Percentiles rank a stretch among this genome's conserved stretches.
Evolutionary conservation across 805 yeast species (phyloP).

Genomic region (Alloascoidea africana): DNA sequence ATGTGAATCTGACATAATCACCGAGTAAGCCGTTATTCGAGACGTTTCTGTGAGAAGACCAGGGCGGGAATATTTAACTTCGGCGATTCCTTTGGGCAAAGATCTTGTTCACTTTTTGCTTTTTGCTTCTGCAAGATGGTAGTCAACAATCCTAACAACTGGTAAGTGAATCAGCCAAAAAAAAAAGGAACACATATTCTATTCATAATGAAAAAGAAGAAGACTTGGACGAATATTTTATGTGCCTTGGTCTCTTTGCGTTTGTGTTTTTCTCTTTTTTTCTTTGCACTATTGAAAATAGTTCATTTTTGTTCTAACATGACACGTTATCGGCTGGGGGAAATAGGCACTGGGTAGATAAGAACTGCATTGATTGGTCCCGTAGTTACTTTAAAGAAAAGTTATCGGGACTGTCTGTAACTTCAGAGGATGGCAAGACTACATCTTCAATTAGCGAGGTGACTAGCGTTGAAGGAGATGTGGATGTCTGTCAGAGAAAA

Average conservation of each 20-base stretch:
- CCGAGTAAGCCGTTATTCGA: too few species aligned
- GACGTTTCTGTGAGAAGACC: too few species aligned
- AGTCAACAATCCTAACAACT: slow-evolving; percentile 91
- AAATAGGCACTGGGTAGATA: slow-evolving; percentile 90
- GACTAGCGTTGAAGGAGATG: slow-evolving; percentile 77
- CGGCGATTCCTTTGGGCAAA: too few species aligned
- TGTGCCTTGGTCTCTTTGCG: not conserved
- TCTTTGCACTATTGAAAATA: not conserved
- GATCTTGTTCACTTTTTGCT: too few species aligned
- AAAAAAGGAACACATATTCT: too few species aligned
- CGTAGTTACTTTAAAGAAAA: slow-evolving; percentile 54
- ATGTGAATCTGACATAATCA: too few species aligned
- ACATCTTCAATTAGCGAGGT: slow-evolving; percentile 26
- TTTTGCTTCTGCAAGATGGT: slow-evolving; percentile 45
- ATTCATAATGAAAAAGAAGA: not conserved
- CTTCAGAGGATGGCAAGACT: slow-evolving; percentile 14
- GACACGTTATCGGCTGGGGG: not conserved
- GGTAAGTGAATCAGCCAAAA: slow-evolving; percentile 28
- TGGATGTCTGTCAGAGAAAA: slow-evolving; percentile 92
- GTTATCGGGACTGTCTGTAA: slow-evolving; percentile 34
- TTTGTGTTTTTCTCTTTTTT: slow-evolving; percentile 2
- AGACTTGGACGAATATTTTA: not conserved
- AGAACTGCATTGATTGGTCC: slow-evolving; percentile 91
- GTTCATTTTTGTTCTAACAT: not conserved
- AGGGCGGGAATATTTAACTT: too few species aligned